Conservation (phyloP, 2,329 filamentous ascomycete species). For the Lachnellula cervina region DNA sequence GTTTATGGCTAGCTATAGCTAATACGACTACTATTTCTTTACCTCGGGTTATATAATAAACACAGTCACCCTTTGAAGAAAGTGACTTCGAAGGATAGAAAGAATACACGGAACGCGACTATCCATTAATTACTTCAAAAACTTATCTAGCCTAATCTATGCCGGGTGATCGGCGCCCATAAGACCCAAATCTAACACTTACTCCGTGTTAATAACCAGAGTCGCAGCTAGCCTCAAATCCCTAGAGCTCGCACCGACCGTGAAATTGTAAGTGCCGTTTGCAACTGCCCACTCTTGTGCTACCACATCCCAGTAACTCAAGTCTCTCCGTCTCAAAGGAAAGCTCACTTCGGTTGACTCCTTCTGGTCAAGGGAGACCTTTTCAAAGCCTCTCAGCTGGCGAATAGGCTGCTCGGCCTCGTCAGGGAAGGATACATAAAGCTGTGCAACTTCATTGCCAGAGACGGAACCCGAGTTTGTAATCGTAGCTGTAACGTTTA, state of each 20-base stretch:
- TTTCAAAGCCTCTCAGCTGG: conserved; percentile 61
- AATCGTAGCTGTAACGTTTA: conserved; percentile 43
- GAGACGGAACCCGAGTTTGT: conserved; percentile 45
- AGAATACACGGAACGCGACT: too few species aligned
- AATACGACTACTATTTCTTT: too few species aligned
- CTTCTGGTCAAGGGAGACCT: conserved; percentile 67
- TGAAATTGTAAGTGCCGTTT: conserved; percentile 14
- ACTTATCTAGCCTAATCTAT: too few species aligned
- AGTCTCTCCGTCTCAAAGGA: conserved; percentile 68
- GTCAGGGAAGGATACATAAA: conserved; percentile 26
- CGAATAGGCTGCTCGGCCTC: conserved; percentile 50
- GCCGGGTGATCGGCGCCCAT: too few species aligned
- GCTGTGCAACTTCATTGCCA: conserved; percentile 30
- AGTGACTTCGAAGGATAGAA: too few species aligned
- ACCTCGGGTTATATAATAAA: too few species aligned
- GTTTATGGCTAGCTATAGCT: too few species aligned
- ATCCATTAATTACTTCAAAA: too few species aligned
- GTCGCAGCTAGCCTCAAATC: conserved; percentile 17
- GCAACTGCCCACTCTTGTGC: conserved; percentile 70
- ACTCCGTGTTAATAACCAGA: background rate
- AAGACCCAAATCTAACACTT: too few species aligned
- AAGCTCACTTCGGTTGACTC: conserved; percentile 59
- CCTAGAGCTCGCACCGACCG: conserved; percentile 19
- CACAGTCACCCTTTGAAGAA: too few species aligned
- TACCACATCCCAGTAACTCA: conserved; percentile 77